Percentiles rank a stretch among this genome's conserved stretches.
phyloP scores from a whole-genome alignment of 164 flowering plant genomes.

The Echeveria elegans region DNA sequence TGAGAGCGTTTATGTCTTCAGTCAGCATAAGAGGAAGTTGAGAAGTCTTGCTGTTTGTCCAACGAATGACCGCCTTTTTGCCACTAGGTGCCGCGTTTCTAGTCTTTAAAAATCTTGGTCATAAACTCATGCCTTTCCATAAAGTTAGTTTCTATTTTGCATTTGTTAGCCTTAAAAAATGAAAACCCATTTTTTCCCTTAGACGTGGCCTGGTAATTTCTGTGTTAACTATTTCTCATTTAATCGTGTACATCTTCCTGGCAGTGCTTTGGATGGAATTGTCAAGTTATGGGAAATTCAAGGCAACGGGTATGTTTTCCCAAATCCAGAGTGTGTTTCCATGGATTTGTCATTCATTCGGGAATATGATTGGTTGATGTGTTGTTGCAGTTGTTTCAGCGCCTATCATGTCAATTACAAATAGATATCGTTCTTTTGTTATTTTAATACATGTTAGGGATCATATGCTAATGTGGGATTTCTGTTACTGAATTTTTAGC shows the following conservation, averaged over 20 bases:
- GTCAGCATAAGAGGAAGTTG: constrained; percentile 90
- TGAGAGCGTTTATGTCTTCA: constrained; percentile 40
- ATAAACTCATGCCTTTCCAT: not conserved
- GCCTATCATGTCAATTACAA: not conserved
- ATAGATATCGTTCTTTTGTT: too few species aligned
- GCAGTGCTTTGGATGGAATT: constrained; percentile 93
- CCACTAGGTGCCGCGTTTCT: constrained; percentile 52
- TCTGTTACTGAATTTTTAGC: not conserved
- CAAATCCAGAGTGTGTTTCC: not conserved
- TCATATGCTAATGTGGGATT: not conserved
- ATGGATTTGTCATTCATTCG: not conserved
- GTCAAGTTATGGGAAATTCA: constrained; percentile 87
- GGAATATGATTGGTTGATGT: not conserved
- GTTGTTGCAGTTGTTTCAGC: not conserved
- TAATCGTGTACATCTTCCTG: constrained; percentile 9
- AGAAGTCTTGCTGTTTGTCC: constrained; percentile 72
- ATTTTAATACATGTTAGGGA: not conserved
- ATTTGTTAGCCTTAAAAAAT: not conserved
- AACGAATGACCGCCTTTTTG: constrained; percentile 71
- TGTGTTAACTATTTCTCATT: not conserved
- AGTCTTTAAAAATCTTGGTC: not conserved
- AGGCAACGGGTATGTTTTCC: constrained; percentile 47
- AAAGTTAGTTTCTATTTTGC: not conserved
- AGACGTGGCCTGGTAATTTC: not conserved
- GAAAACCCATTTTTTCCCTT: not conserved